phyloP scores from a whole-genome alignment of 2,329 filamentous ascomycete genomes.

The Neopestalotiopsis clavispora region DNA sequence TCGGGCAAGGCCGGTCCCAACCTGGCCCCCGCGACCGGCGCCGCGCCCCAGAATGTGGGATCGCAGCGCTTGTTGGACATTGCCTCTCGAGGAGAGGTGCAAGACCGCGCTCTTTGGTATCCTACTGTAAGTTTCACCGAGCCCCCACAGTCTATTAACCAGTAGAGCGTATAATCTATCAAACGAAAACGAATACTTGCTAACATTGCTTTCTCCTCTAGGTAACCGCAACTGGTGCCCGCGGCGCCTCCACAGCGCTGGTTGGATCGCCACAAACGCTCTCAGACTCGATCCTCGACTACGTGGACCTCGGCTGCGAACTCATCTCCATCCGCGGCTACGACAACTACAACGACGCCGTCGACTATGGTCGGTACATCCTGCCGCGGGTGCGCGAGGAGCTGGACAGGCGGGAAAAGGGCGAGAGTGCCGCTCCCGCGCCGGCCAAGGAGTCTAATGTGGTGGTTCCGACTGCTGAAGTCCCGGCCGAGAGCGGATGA shows the following conservation, averaged over 20 bases:
- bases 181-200: neutral
- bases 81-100: slow-evolving; percentile 58
- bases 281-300: slow-evolving; percentile 59
- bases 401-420: slow-evolving; percentile 75
- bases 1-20: slow-evolving; percentile 37
- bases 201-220: neutral
- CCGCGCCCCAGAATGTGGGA: slow-evolving; percentile 60
- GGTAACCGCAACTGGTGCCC: slow-evolving; percentile 60
- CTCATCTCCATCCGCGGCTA: slow-evolving; percentile 66
- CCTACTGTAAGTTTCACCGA: slow-evolving; percentile 50
- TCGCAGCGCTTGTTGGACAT: slow-evolving; percentile 64
- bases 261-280: slow-evolving; percentile 60
- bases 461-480: neutral
- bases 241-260: slow-evolving; percentile 63
- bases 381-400: slow-evolving; percentile 53
- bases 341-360: slow-evolving; percentile 63
- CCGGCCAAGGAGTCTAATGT: neutral
- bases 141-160: neutral
- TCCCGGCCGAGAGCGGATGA: neutral
- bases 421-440: slow-evolving; percentile 20
- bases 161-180: neutral
- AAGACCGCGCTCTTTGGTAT: slow-evolving; percentile 67
- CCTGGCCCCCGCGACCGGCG: slow-evolving; percentile 33
- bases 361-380: slow-evolving; percentile 63
- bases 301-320: slow-evolving; percentile 60